Evolutionary conservation across 331 rosid genomes (phyloP).

Genomic region (Arachis monticola): DNA sequence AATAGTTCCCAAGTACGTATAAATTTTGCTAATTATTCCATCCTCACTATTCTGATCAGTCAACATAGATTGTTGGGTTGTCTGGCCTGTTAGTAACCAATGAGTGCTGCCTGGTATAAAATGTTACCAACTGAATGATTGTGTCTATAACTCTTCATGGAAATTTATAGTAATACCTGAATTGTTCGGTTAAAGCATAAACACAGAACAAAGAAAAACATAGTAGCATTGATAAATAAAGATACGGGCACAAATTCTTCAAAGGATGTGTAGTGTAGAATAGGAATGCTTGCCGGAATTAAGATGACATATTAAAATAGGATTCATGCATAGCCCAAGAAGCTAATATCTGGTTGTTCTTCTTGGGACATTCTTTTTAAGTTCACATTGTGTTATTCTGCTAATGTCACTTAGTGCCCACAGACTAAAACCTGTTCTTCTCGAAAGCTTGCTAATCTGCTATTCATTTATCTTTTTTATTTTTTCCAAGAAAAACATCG

Average conservation of each 20-base stretch:
- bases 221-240: not conserved
- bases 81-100: not conserved
- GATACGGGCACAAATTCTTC: not conserved
- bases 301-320: not conserved
- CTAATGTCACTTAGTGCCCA: not conserved
- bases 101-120: not conserved
- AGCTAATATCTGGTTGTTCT: too few species aligned
- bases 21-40: not conserved
- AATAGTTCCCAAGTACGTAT: constrained; percentile 9
- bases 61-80: not conserved
- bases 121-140: not conserved
- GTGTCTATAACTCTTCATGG: not conserved
- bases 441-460: too few species aligned
- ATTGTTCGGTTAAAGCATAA: not conserved
- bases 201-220: not conserved
- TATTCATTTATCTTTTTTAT: not conserved
- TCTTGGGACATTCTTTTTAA: too few species aligned
- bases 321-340: not conserved
- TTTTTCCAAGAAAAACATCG: not conserved
- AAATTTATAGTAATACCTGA: not conserved
- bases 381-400: constrained; percentile 24
- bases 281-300: not conserved
- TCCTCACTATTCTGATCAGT: not conserved
- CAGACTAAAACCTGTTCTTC: not conserved
- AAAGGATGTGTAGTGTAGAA: not conserved